phyloP scores from a whole-genome alignment of 2,329 filamentous ascomycete species.

The Ophiocordyceps australis region DNA sequence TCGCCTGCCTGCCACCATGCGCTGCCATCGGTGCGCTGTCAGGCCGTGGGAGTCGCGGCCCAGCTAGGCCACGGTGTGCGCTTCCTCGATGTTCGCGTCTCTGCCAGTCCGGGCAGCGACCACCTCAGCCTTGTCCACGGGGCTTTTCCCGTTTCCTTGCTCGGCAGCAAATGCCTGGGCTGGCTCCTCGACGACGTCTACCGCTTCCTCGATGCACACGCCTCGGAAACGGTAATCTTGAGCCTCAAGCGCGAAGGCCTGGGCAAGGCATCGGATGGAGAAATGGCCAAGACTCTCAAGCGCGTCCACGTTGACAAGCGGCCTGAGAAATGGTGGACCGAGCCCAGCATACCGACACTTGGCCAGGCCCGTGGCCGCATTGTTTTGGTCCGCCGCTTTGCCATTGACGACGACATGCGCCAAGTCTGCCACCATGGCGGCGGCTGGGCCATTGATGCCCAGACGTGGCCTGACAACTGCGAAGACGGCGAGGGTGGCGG shows the following conservation, averaged over 20 bases:
- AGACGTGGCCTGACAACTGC: constrained; percentile 75
- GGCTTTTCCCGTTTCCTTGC: constrained; percentile 74
- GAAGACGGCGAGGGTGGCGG: constrained; percentile 51
- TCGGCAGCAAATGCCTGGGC: constrained; percentile 61
- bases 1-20: constrained; percentile 71
- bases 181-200: constrained; percentile 55
- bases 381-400: constrained; percentile 69
- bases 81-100: constrained; percentile 81
- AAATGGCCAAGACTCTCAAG: constrained; percentile 57
- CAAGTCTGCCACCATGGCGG: constrained; percentile 26
- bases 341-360: constrained; percentile 57
- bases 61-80: constrained; percentile 84
- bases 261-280: constrained; percentile 60
- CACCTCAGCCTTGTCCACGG: constrained; percentile 72
- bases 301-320: constrained; percentile 47
- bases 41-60: constrained; percentile 56
- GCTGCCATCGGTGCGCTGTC: constrained; percentile 83
- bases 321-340: constrained; percentile 56
- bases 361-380: constrained; percentile 68
- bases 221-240: constrained; percentile 68
- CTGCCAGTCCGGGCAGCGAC: constrained; percentile 33
- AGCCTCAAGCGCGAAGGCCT: constrained; percentile 84
- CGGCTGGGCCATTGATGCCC: constrained; percentile 42
- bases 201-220: constrained; percentile 58
- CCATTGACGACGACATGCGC: constrained; percentile 35